Percentiles rank a stretch among this genome's conserved stretches.
phyloP scores from a whole-genome alignment of 352 stramenopile species.

The Phytophthora niederhauseri region DNA sequence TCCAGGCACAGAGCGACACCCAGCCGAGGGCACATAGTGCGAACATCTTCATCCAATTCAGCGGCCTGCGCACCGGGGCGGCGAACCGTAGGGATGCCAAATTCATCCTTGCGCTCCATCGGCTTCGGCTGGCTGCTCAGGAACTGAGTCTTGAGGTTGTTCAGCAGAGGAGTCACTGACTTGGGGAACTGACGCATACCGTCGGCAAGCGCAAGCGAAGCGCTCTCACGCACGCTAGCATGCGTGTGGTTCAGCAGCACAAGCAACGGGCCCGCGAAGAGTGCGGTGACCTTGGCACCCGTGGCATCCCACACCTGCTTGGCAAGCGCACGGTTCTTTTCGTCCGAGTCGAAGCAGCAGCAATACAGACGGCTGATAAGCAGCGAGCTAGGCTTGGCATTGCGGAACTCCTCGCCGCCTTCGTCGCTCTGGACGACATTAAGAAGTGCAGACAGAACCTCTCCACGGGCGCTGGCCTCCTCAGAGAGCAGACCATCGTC shows the following conservation, averaged over 20 bases:
- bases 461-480: conserved; percentile 53
- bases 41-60: conserved; percentile 61
- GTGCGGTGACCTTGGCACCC: conserved; percentile 50
- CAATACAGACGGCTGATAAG: conserved; percentile 70
- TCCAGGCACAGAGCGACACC: conserved; percentile 82
- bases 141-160: conserved; percentile 77
- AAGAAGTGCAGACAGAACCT: conserved; percentile 65
- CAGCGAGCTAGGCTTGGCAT: conserved; percentile 48
- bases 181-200: conserved; percentile 85
- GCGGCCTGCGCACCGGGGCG: conserved; percentile 47
- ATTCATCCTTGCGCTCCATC: conserved; percentile 64
- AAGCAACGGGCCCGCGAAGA: conserved; percentile 71
- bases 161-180: conserved; percentile 66
- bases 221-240: conserved; percentile 78
- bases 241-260: conserved; percentile 78
- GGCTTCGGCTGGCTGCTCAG: conserved; percentile 58
- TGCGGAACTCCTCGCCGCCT: conserved; percentile 43
- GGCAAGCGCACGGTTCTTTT: conserved; percentile 62
- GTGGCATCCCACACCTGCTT: conserved; percentile 71
- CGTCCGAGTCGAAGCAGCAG: conserved; percentile 66
- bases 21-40: conserved; percentile 66
- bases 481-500: conserved; percentile 75
- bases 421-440: conserved; percentile 67
- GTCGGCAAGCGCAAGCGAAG: conserved; percentile 76
- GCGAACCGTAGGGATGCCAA: conserved; percentile 76